Evolutionary conservation across 768 basidiomycete genomes (phyloP), one percentile per base, ranked within the genome.

Genomic region (Albatrellus ellisii): DNA sequence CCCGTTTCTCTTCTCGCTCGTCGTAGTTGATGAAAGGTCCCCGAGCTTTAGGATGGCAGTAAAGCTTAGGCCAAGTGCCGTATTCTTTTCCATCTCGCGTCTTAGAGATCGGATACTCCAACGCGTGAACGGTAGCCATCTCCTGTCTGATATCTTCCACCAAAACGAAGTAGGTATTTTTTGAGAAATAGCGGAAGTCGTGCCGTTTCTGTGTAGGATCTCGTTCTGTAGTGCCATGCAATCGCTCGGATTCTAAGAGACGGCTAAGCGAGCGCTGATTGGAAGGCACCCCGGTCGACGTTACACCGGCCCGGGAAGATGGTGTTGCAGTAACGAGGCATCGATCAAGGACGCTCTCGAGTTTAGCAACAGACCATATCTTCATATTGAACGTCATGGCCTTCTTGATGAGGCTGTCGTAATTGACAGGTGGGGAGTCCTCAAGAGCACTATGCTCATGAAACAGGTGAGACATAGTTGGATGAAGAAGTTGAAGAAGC

Each of bases 81-180:
- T 64, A 71, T 38, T 68, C 66, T 39, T 66, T 63, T 27, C 60
- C 72, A 52, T 72, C 77, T 43, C 63, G 72, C 44, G 63, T 64
- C 51, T 69, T 75, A 21, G 63, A 54, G 17, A 72, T 56, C 24
- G 71, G 62, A 60, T 94, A 97, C 57, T 98, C 90, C 44, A 86
- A 77, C 14, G 75, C 72, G 40, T 83, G 77, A 48, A 98, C 73
- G 2, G 95, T 87, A 11, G 89, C 80, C 29, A 91, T 66, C 51
- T 89, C 80, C 41, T 80, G 76, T 4, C 71, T 73, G 43, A 89
- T 71, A 54, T 98, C 94, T 58, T 98, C 92, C n/a, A 97, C 73
- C 33, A 98, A 70, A 34, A 97, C 70, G 56, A 89, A 97, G 55
- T 72, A 79, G 39, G 71, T 75, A 31, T 69, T 68, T 31, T 77